Evolutionary conservation across 2,329 filamentous ascomycete genomes (phyloP), one percentile per base, ranked within the genome.

Genomic region (Macroventuria anomochaeta): DNA sequence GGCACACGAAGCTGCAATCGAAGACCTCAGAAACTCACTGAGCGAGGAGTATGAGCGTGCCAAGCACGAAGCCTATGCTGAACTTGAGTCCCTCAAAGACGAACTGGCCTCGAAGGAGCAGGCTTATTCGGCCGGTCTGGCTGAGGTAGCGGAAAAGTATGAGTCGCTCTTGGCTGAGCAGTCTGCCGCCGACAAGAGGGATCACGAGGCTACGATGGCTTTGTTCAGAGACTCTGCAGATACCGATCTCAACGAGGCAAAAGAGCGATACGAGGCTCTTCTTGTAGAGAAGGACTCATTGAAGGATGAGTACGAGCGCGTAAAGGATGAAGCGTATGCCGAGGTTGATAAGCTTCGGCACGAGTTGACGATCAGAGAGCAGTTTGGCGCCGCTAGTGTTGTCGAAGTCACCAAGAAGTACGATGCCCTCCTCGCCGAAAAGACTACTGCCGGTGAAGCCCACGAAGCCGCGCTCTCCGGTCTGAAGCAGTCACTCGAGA

Each of bases 131-230:
- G 50, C 56, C 3, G 59, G 49, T 15, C 18, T 64, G 25, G 57
- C 54, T 15, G 65, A 69, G n/a, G 42, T 70, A 8, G 56, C 57
- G 1, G 55, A 55, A n/a, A 67, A 69, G 44, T 71, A 69, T 32
- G 68, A 73, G 31, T 34, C 58, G 8, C 58, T 73, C 7, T 31
- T 68, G 6, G 62, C 62, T 2, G 64, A 75, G 36, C 64, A 64
- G 26, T 51, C 61, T 12, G 52, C 58, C 8, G 54, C 59, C 6
- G 63, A 68, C 7, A 56, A 64, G 43, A 58, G 61, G 11, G 55
- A 55, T 1, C 64, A 70, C 33, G 63, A 64, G 36, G 57, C 59
- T 13, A 55, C 61, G 5, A 53, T 70, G 38, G 46, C 55, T 8
- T 42, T 64, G 13, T 47, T 67, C n/a, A 64, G 57, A 37, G 60